Conservation (phyloP, 176 grass and related monocot species). For the Dendrocalamus sinicus region DNA sequence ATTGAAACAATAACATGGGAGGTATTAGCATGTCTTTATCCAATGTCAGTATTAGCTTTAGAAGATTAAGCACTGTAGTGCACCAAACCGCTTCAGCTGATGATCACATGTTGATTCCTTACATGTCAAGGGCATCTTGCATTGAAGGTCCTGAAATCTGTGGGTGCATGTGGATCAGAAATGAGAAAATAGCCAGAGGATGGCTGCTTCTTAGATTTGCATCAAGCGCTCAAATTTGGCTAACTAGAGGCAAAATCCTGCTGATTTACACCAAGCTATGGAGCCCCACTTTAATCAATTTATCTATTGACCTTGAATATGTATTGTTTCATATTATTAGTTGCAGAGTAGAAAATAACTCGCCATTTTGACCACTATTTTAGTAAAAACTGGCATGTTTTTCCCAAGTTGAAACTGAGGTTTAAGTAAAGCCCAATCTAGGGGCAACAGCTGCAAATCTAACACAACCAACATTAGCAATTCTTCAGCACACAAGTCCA, state of each 20-base stretch:
- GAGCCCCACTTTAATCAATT: not conserved
- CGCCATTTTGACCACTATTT: not conserved
- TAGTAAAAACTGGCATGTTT: not conserved
- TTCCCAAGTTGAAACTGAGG: not conserved
- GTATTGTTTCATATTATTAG: not conserved
- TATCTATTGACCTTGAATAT: not conserved
- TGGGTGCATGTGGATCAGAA: conserved; percentile 12
- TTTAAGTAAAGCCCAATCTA: not conserved
- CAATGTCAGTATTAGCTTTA: conserved; percentile 12
- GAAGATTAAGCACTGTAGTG: not conserved
- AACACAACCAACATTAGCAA: not conserved
- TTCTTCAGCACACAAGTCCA: not conserved
- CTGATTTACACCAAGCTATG: conserved; percentile 26
- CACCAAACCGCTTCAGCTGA: not conserved
- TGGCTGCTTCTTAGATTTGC: conserved; percentile 23
- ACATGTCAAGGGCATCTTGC: conserved; percentile 8
- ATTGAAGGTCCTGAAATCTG: not conserved
- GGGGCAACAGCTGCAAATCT: not conserved
- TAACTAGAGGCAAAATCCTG: not conserved
- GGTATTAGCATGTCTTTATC: conserved; percentile 13
- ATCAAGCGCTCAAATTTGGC: not conserved
- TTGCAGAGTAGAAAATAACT: not conserved
- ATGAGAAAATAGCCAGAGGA: conserved; percentile 3
- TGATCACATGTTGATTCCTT: not conserved
- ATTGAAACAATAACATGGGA: not conserved